Base-by-base conservation (phyloP, 495 filamentous ascomycete genomes). In the Poronia punctata region DNA sequence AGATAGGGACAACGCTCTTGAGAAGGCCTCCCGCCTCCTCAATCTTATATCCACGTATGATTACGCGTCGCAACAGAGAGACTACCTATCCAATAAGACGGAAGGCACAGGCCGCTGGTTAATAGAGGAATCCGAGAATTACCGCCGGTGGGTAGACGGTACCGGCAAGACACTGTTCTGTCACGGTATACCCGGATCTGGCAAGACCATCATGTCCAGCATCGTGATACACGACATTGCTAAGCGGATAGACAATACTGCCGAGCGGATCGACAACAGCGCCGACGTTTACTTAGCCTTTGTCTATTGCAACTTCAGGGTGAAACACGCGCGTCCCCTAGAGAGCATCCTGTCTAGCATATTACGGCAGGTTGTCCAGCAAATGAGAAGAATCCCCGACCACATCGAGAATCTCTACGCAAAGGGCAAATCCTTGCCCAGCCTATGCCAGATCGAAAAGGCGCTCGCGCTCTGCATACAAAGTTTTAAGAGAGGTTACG, bases 21-120 rank as follows among this genome's bases (percentile, higher is more conserved):
- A n/a, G n/a, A n/a, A n/a, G n/a, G n/a, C n/a, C n/a, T n/a, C n/a
- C n/a, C n/a, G n/a, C n/a, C n/a, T n/a, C n/a, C n/a, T n/a, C n/a
- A n/a, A n/a, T n/a, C n/a, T n/a, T n/a, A n/a, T n/a, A n/a, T n/a
- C n/a, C n/a, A n/a, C n/a, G n/a, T n/a, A n/a, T 28, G 40, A 63
- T 33, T 54, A 57, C 28, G 21, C 19, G 2, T 2, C 38, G 3
- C 49, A 52, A 36, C 51, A 59, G n/a, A 17, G 15, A 12, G 53
- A 61, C 21, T 53, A 43, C 12, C 11, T 60, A 4, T 20, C 17
- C 1, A 29, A 48, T 8, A 47, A 56, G 11, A 51, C 70, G n/a
- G 23, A 56, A 29, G 64, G 57, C 2, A 69, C 70, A 4, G 63
- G 70, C 0, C 30, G 55, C 39, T 75, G 67, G 71, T 46, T 76